phyloP scores from a whole-genome alignment of 345 rosid genomes.

The Leavenworthia alabamica region DNA sequence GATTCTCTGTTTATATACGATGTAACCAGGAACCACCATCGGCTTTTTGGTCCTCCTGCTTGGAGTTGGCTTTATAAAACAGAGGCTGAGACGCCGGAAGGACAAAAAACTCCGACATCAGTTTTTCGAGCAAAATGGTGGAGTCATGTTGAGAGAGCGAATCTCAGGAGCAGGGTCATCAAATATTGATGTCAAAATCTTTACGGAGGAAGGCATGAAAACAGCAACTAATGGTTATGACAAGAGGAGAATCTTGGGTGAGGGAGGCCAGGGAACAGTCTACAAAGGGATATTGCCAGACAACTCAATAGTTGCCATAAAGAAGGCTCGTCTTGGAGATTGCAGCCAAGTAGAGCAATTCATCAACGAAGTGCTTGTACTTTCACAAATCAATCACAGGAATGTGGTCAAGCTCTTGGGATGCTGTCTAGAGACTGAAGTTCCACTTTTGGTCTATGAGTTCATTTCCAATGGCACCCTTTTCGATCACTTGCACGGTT shows the following conservation, averaged over 20 bases:
- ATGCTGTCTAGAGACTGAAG: conserved; percentile 36
- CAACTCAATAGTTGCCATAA: conserved; percentile 25
- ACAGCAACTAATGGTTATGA: too few species aligned
- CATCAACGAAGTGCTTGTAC: conserved; percentile 34
- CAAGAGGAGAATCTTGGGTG: neutral
- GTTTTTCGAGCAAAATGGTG: conserved; percentile 8
- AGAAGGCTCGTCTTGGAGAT: conserved; percentile 33
- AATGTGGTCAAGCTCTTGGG: conserved; percentile 37
- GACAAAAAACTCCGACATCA: conserved; percentile 6
- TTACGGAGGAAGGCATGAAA: conserved; percentile 8
- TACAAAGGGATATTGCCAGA: conserved; percentile 30
- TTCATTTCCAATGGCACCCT: conserved; percentile 21
- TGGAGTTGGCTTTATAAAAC: neutral
- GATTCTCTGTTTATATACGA: neutral
- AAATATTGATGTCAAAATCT: conserved; percentile 14
- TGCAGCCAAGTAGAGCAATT: conserved; percentile 32
- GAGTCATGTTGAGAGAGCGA: neutral
- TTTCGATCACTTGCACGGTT: conserved; percentile 27
- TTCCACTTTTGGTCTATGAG: conserved; percentile 39
- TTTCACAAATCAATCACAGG: conserved; percentile 38
- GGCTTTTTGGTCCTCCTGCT: conserved; percentile 5
- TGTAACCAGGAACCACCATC: neutral
- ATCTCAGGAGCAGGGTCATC: conserved; percentile 12
- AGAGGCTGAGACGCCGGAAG: neutral
- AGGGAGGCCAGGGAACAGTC: conserved; percentile 37